Evolutionary conservation across 768 basidiomycete species (phyloP).

Genomic region (Scleroderma citrinum): DNA sequence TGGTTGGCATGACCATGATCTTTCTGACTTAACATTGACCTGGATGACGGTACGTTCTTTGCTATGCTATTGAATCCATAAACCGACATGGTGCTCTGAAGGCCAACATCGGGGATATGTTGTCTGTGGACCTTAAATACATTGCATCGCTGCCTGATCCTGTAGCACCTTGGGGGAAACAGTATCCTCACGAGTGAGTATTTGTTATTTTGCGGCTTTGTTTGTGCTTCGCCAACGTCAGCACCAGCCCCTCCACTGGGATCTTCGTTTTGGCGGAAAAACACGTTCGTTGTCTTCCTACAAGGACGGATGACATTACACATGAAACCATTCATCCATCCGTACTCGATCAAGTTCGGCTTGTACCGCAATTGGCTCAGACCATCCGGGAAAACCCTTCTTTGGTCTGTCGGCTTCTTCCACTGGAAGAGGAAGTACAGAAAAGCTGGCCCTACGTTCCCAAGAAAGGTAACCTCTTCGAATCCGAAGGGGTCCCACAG

Average conservation of each 20-base stretch:
- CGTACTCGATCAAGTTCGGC: slow-evolving; percentile 40
- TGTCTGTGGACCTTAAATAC: slow-evolving; percentile 54
- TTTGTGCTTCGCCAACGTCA: neutral
- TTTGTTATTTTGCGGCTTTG: neutral
- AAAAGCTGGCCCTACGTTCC: slow-evolving; percentile 41
- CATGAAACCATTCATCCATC: slow-evolving; percentile 61
- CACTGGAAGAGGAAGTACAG: slow-evolving; percentile 49
- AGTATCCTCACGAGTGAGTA: slow-evolving; percentile 57
- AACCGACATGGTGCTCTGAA: slow-evolving; percentile 16
- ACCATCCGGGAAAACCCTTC: slow-evolving; percentile 37
- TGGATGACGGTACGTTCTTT: slow-evolving; percentile 56
- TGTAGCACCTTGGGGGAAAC: slow-evolving; percentile 53
- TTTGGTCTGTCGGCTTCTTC: slow-evolving; percentile 38
- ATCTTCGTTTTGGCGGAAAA: slow-evolving; percentile 45
- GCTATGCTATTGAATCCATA: neutral
- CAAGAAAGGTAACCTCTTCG: slow-evolving; percentile 10
- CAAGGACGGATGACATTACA: slow-evolving; percentile 37
- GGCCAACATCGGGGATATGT: slow-evolving; percentile 51
- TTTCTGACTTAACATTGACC: slow-evolving; percentile 55
- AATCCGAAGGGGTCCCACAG: neutral
- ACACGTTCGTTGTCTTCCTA: slow-evolving; percentile 46
- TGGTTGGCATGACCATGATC: slow-evolving; percentile 61
- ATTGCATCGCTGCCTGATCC: slow-evolving; percentile 45
- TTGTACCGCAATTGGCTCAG: slow-evolving; percentile 30
- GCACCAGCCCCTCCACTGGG: slow-evolving; percentile 44